Percentiles rank a stretch among this genome's conserved stretches.
These are phyloP conservation scores for Fusarium nematophilum DNA, from an alignment of 2,329 filamentous ascomycete genomes.

Conservation along the genomic window DNA sequence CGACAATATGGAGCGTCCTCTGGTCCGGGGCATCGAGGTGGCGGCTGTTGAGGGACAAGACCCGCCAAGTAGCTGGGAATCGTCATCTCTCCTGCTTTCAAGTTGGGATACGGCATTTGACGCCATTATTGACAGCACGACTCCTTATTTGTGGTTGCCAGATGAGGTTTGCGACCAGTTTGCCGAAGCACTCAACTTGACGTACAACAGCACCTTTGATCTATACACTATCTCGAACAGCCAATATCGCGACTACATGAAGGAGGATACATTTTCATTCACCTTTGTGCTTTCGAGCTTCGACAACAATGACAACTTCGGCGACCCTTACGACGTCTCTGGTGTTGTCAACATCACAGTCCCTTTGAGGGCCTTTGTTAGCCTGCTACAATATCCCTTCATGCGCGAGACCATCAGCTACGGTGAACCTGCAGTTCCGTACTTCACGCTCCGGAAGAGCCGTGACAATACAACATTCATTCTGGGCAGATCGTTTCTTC, in stretches of 20 bases:
- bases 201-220: conserved; percentile 71
- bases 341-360: conserved; percentile 69
- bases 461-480: conserved; percentile 65
- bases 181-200: conserved; percentile 71
- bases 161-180: conserved; percentile 71
- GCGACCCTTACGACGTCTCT: conserved; percentile 58
- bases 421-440: conserved; percentile 61
- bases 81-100: conserved; percentile 52
- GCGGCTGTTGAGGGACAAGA: conserved; percentile 46
- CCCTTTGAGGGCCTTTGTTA: conserved; percentile 62
- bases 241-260: conserved; percentile 61
- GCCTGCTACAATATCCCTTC: conserved; percentile 62
- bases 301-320: conserved; percentile 65
- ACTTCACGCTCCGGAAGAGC: conserved; percentile 74
- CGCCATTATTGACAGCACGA: conserved; percentile 71
- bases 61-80: conserved; percentile 53
- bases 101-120: conserved; percentile 60
- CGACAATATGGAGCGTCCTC: conserved; percentile 66
- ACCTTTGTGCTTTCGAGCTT: conserved; percentile 68
- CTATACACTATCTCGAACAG: conserved; percentile 73
- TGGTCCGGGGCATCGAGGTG: conserved; percentile 68
- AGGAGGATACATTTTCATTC: conserved; percentile 61
- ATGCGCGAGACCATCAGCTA: conserved; percentile 56
- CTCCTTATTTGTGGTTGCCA: conserved; percentile 74
- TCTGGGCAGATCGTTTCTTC: conserved; percentile 75